Base-by-base conservation (phyloP, 1,284 basidiomycete species). In the Stygiomarasmius scandens region DNA sequence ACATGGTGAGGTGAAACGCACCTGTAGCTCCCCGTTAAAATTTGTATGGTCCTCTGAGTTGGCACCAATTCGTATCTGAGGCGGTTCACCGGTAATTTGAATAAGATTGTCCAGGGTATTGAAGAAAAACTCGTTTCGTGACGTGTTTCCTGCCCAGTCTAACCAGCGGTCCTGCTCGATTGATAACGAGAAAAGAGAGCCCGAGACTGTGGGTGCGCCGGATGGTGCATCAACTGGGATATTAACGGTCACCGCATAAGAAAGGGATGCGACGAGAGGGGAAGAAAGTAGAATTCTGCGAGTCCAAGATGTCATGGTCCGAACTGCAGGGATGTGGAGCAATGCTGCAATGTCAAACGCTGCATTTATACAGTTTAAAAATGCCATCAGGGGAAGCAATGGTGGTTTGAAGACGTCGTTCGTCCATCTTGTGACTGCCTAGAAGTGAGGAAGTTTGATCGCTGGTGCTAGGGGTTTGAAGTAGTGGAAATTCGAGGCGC, bases 141-240 rank as follows among this genome's bases (percentile, higher is more conserved):
- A 16, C 4, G 38, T 74, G 67, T 11, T 73, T 69, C 6, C 29
- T 32, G 70, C 70, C 86, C 86, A 89, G 59, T 86, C 84, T 12
- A 76, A 74, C 85, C 85, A 89, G 14, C 82, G 72, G 63, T 89
- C 86, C 66, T 87, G 82, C 66, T 88, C 87, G 54, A 89, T 80
- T n/a, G 85, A 89, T 61, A 88, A 78, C 0, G 83, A 85, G 25
- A 89, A 63, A 14, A 86, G 72, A 2, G 81, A 78, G 11, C 72
- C 73, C 1, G 75, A 74, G 10, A 85, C 57, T 1, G 55, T 27
- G 27, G 52, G 34, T 12, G 58, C 46, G 25, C 45, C 49, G 24
- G 41, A 25, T n/a, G 55, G 55, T 9, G 52, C 48, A 20, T 24
- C 44, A 34, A 49, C 24, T 34, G 55, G 47, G 11, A 56, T 12